Evolutionary conservation across 1,284 basidiomycete species (phyloP).

Genomic region (Ceratobasidium sp.): DNA sequence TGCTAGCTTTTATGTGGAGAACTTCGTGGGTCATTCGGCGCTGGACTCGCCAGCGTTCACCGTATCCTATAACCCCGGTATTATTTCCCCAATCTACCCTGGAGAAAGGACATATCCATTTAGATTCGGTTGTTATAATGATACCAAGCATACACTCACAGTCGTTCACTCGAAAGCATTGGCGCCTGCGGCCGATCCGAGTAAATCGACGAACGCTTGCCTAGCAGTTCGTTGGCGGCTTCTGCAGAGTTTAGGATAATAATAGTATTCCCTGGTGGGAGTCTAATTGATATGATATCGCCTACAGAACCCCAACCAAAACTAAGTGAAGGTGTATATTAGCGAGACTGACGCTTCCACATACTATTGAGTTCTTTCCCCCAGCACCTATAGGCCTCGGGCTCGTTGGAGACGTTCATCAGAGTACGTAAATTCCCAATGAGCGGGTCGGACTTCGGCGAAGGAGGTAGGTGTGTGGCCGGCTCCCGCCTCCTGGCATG

Average conservation of each 20-base stretch:
- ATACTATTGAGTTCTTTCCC: conserved; percentile 16
- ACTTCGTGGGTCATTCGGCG: neutral
- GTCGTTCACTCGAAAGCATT: conserved; percentile 42
- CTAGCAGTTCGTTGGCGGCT: conserved; percentile 40
- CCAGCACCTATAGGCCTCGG: conserved; percentile 7
- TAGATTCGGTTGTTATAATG: neutral
- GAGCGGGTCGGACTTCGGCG: neutral
- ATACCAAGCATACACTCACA: neutral
- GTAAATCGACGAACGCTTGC: conserved; percentile 39
- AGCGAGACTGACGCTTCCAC: too few relatives aligned
- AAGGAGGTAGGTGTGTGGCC: conserved; percentile 1
- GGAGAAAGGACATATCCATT: neutral
- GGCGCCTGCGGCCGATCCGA: conserved; percentile 51
- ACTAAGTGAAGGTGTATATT: too few relatives aligned
- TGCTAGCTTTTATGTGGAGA: neutral
- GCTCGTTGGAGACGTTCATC: conserved; percentile 7
- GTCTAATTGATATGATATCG: conserved; percentile 36
- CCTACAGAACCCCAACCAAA: conserved; percentile 9
- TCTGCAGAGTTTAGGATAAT: conserved; percentile 39
- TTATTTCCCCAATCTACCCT: neutral
- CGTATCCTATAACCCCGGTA: neutral
- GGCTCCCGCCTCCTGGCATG: neutral
- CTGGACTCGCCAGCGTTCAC: neutral
- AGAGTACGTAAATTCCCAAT: conserved; percentile 9
- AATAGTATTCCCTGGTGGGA: conserved; percentile 33